A percentile compares a stretch with the other conserved stretches of the same genome.
Evolutionary conservation across 768 basidiomycete genomes (phyloP).

Genomic region (Lactarius psammicola): DNA sequence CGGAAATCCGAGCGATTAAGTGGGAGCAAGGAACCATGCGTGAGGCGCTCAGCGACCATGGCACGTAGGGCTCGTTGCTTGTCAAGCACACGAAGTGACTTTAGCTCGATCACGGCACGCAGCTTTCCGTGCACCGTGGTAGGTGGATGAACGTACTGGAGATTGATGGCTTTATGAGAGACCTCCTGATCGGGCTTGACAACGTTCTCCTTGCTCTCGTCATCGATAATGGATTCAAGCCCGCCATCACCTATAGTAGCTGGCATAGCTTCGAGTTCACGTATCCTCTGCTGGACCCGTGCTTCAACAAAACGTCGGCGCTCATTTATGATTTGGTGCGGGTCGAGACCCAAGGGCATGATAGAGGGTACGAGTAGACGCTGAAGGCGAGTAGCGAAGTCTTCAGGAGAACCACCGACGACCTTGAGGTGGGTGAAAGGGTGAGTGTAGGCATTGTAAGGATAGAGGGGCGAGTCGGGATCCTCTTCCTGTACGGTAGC

Average conservation of each 20-base stretch:
- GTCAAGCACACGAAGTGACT: slow-evolving; percentile 81
- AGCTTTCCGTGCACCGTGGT: slow-evolving; percentile 77
- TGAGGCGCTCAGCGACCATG: slow-evolving; percentile 80
- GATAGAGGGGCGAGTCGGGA: slow-evolving; percentile 76
- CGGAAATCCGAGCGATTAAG: slow-evolving; percentile 92
- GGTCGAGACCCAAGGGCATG: slow-evolving; percentile 90
- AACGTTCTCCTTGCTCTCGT: slow-evolving; percentile 38
- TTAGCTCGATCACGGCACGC: slow-evolving; percentile 90
- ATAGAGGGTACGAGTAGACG: slow-evolving; percentile 83
- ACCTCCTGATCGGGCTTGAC: slow-evolving; percentile 31
- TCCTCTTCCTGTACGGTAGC: slow-evolving; percentile 79
- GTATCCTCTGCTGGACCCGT: slow-evolving; percentile 82
- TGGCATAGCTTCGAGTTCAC: slow-evolving; percentile 78
- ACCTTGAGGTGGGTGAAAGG: slow-evolving; percentile 78
- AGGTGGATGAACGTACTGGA: slow-evolving; percentile 47
- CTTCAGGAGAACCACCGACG: slow-evolving; percentile 54
- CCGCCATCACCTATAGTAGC: slow-evolving; percentile 78
- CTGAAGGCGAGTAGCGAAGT: slow-evolving; percentile 72
- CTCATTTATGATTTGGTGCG: slow-evolving; percentile 87
- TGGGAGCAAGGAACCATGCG: slow-evolving; percentile 84
- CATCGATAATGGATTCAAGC: slow-evolving; percentile 53
- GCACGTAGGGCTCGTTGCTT: slow-evolving; percentile 89
- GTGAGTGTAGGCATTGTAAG: slow-evolving; percentile 86
- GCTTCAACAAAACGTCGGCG: slow-evolving; percentile 89
- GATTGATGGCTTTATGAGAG: slow-evolving; percentile 32